A percentile compares a stretch with the other conserved stretches of the same genome.
phyloP scores from a whole-genome alignment of 345 rosid genomes.

The Eucalyptus grandis region DNA sequence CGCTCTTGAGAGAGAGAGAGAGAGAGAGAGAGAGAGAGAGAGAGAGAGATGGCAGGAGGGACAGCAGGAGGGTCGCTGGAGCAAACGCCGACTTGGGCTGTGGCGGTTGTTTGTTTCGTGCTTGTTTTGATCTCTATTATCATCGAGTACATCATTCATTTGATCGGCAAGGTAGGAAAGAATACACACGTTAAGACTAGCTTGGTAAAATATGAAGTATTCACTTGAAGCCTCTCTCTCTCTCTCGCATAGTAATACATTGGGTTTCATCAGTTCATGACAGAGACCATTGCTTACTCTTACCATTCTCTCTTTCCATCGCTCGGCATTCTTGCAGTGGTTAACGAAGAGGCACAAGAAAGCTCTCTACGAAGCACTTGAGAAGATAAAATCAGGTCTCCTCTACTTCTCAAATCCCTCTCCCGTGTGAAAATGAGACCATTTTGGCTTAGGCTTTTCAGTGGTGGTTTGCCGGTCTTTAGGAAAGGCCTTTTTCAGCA shows the following conservation, averaged over 20 bases:
- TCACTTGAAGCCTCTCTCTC: neutral
- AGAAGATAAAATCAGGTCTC: conserved; percentile 7
- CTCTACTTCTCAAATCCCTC: neutral
- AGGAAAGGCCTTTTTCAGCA: neutral
- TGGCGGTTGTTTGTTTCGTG: conserved; percentile 23
- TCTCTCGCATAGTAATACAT: neutral
- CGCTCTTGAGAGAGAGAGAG: neutral
- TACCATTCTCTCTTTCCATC: neutral
- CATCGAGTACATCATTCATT: conserved; percentile 19
- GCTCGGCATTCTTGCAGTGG: neutral
- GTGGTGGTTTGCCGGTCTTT: neutral
- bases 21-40: neutral
- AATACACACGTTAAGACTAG: neutral
- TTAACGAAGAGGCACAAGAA: neutral
- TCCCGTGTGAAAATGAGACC: neutral
- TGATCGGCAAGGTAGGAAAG: conserved; percentile 8
- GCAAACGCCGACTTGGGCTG: conserved; percentile 40
- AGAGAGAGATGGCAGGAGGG: neutral
- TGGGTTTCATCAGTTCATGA: neutral
- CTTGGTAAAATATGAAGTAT: neutral
- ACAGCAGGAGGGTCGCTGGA: conserved; percentile 3
- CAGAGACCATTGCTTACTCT: neutral
- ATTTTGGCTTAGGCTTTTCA: too few species aligned
- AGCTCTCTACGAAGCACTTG: conserved; percentile 6
- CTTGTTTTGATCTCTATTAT: conserved; percentile 16